Evolutionary conservation across 495 filamentous ascomycete species (phyloP), one percentile per base, ranked within the genome.

Genomic region (Penicillium desertorum): DNA sequence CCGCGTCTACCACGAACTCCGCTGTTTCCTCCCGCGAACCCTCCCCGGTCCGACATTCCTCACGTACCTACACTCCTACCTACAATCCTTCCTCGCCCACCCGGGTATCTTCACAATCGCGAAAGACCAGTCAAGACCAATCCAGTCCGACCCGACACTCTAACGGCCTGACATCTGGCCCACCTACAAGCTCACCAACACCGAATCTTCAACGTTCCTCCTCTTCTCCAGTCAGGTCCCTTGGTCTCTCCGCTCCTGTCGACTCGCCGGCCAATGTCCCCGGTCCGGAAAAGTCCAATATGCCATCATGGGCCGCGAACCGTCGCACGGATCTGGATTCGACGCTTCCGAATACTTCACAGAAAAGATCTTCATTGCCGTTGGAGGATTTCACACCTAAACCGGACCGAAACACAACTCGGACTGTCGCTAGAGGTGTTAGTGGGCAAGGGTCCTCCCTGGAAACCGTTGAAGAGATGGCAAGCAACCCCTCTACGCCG

Each of bases 401-500:
- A 57, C 45, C 63, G 4, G 73, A 78, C 45, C 66, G 72, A 48
- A 73, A 62, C 58, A 61, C 64, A 22, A 65, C 71, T 49, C 70
- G 76, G 5, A 48, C 72, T 14, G 71, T 71, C 37, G 82, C 78
- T 48, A 85, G 92, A 66, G 86, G 83, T 23, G 76, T 76, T 45
- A 87, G 84, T 64, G 87, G 85, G 51, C 82, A 80, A 58, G 80
- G 81, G 20, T 85, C 89, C 17, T 84, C 83, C 42, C 76, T 98
- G 51, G 94, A 96, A 71, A 98, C 94, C 0, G 94, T 98, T 29
- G 88, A 96, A 68, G 94, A 98, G 76, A 74, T 73, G 70, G 85
- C 86, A 46, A 96, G 90, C 71, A 81, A 90, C 59, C 88, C 91
- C 27, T 83, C 85, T 27, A 90, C 91, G 12, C 89, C 89, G 0